Evolutionary conservation across 306 rosid species (phyloP).

Genomic region (Quercus alba): DNA sequence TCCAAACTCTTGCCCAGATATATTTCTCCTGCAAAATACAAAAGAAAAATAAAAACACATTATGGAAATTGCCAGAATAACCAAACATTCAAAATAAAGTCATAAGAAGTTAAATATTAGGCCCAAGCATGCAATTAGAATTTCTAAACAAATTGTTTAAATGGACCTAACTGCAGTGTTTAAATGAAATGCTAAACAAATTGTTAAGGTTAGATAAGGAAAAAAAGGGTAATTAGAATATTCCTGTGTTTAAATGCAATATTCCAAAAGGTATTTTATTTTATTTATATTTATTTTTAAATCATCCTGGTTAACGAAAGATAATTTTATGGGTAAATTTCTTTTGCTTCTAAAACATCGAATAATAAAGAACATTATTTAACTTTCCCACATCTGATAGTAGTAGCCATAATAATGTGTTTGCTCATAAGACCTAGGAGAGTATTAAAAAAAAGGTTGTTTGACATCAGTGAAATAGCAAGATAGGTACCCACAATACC

Average conservation of each 20-base stretch:
- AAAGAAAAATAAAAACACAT: not conserved
- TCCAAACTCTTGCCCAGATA: slow-evolving; percentile 98
- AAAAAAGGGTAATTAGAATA: no score
- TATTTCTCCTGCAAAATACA: slow-evolving; percentile 72
- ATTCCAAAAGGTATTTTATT: no score
- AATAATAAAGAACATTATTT: no score
- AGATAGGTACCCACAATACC: not conserved
- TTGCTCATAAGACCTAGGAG: not conserved
- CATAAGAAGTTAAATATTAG: not conserved
- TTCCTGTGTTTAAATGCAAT: no score
- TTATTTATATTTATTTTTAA: no score
- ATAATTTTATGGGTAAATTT: no score
- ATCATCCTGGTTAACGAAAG: no score
- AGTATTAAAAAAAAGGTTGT: not conserved
- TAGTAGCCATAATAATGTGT: no score
- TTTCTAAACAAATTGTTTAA: not conserved
- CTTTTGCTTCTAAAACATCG: no score
- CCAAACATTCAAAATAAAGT: not conserved
- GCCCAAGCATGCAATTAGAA: not conserved
- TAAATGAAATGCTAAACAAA: not conserved
- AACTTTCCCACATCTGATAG: no score
- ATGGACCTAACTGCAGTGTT: not conserved
- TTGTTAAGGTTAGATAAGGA: no score
- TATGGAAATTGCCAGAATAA: not conserved
- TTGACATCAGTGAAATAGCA: no score